A percentile compares a stretch with the other conserved stretches of the same genome.
Evolutionary conservation across 202 grass and related monocot species (phyloP).

Genomic region (Alloteropsis angusta): DNA sequence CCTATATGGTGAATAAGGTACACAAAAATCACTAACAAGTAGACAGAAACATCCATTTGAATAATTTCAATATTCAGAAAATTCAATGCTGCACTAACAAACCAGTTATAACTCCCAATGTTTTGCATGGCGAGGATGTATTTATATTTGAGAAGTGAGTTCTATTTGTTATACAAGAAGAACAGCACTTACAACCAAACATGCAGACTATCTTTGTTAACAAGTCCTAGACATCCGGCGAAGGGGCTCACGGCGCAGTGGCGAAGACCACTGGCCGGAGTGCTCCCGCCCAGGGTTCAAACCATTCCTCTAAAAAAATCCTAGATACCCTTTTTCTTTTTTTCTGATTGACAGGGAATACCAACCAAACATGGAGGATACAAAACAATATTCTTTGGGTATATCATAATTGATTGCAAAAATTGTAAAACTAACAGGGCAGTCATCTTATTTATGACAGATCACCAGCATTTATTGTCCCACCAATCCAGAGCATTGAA

Average conservation of each 20-base stretch:
- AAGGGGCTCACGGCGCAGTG: too few species aligned
- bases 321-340: too few species aligned
- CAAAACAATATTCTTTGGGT: neutral
- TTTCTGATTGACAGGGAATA: neutral
- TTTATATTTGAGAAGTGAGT: constrained; percentile 10
- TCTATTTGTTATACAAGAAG: neutral
- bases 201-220: neutral
- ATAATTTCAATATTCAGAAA: neutral
- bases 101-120: neutral
- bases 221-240: neutral
- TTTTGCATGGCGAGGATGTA: neutral
- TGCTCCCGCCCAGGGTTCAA: too few species aligned
- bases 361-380: neutral
- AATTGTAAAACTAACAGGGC: neutral
- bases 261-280: too few species aligned
- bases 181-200: neutral
- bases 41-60: neutral
- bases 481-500: neutral
- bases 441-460: neutral
- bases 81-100: neutral
- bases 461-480: neutral
- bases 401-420: neutral
- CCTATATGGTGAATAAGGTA: constrained; percentile 24
- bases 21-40: neutral
- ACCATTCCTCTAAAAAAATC: too few species aligned